These are phyloP conservation scores for Phaeosphaeriaceae sp. DNA, from an alignment of 2,329 filamentous ascomycete genomes.

Conservation along the genomic window DNA sequence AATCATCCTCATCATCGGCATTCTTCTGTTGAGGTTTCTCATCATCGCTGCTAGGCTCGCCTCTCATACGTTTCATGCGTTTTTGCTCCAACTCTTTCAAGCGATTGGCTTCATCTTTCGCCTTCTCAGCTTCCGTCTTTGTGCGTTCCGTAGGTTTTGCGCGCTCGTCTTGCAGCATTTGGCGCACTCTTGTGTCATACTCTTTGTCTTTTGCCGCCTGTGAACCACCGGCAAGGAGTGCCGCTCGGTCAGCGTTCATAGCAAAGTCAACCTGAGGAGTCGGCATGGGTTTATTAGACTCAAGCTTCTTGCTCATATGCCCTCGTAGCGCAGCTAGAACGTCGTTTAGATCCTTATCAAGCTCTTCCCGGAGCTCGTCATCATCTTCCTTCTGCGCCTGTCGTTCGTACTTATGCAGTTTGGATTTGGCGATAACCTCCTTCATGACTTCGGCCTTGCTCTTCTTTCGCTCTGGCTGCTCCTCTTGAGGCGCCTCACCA, in stretches of 20 bases:
- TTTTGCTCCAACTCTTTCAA: conserved; percentile 84
- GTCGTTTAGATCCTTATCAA: conserved; percentile 82
- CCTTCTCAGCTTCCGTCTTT: conserved; percentile 63
- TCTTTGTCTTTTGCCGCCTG: conserved; percentile 78
- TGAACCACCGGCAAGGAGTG: conserved; percentile 65
- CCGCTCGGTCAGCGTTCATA: conserved; percentile 67
- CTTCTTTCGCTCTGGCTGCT: conserved; percentile 83
- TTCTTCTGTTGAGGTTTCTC: conserved; percentile 61
- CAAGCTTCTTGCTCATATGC: conserved; percentile 58
- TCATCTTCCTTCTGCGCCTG: conserved; percentile 93
- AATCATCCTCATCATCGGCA: conserved; percentile 23
- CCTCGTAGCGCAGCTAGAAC: conserved; percentile 74
- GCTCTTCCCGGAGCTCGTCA: conserved; percentile 80
- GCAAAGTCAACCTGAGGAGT: conserved; percentile 48
- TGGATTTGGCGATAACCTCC: conserved; percentile 96
- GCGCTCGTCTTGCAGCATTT: conserved; percentile 82
- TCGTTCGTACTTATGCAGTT: conserved; percentile 91
- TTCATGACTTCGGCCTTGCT: conserved; percentile 97
- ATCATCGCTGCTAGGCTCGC: conserved; percentile 75
- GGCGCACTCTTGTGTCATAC: conserved; percentile 83
- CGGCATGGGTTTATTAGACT: conserved; percentile 50
- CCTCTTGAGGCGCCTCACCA: conserved; percentile 48
- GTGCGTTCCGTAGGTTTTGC: conserved; percentile 86
- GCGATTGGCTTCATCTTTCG: conserved; percentile 75
- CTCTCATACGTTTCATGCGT: conserved; percentile 83